Base-by-base conservation (phyloP, 2,329 filamentous ascomycete genomes). In the Stachybotrys chlorohalonatus region DNA sequence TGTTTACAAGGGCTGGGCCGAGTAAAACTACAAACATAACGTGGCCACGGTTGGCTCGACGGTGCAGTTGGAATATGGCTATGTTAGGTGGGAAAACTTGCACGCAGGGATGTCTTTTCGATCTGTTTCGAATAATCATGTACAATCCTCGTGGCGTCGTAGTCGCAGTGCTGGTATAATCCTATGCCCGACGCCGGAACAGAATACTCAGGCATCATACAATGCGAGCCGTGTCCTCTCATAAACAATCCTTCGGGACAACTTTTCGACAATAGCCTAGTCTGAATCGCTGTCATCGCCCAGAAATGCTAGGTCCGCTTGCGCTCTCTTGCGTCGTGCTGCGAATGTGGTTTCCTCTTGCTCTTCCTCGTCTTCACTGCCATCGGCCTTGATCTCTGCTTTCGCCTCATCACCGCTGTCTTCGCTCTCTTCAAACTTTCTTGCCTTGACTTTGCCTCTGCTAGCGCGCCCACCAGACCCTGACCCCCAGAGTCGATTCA, bases 1-100 rank as follows among this genome's bases (percentile, higher is more conserved):
- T 61, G 85, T 95, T 58, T 97, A 96, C 74, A 85, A 84, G 66
- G 89, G 84, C 0, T 97, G 93, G 93, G 83, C 86, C 69, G 84
- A 83, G 59, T 84, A 72, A 16, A 47, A 13, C 9, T 13, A 13
- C 46, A 24, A 11, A n/a, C 9, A 47, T 24, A 24, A 4, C 24
- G 24, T 24, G 24, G 24, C 24, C 24, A 24, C 24, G 24, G 24
- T 24, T 2, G 36, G 36, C 36, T 42, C 5, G 13, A 42, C 36
- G 9, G 9, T 42, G 36, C 36, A 24, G 5, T 42, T 13, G 36
- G 9, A 42, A 13, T 13, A 42, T 13, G 8, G 36, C 13, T 13
- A 42, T 42, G 13, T 42, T 9, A 42, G 13, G 13, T 9, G 13
- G 13, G 8, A 42, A 13, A 3, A 42, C 13, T 42, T 5, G 36